Conservation (phyloP, 2,329 filamentous ascomycete species). For the Curvularia sp. region DNA sequence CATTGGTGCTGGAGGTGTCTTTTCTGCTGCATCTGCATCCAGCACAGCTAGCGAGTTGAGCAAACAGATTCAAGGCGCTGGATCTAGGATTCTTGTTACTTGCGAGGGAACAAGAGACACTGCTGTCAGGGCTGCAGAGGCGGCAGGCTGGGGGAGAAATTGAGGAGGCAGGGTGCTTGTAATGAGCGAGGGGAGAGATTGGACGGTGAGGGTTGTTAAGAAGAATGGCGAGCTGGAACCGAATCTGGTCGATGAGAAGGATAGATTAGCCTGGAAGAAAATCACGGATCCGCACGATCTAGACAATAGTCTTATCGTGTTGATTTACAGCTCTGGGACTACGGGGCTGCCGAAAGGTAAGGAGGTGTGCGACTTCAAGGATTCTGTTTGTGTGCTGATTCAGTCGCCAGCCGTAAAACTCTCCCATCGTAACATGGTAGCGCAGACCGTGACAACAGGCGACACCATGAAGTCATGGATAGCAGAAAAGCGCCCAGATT, state of each 20-base stretch:
- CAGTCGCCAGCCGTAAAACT: slow-evolving; percentile 44
- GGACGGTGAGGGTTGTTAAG: slow-evolving; percentile 42
- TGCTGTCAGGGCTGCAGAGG: slow-evolving; percentile 58
- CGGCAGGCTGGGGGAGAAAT: slow-evolving; percentile 50
- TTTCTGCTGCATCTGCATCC: slow-evolving; percentile 61
- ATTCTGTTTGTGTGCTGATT: background rate
- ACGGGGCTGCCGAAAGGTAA: slow-evolving; percentile 56
- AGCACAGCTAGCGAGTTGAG: slow-evolving; percentile 61
- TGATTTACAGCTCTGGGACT: slow-evolving; percentile 58
- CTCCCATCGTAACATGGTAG: slow-evolving; percentile 54
- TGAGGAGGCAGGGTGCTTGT: slow-evolving; percentile 58
- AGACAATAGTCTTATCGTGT: slow-evolving; percentile 53
- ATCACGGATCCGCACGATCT: slow-evolving; percentile 61
- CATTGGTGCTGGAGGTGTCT: slow-evolving; percentile 66
- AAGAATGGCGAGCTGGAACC: slow-evolving; percentile 32
- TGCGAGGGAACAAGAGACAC: slow-evolving; percentile 59
- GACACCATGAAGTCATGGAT: slow-evolving; percentile 43
- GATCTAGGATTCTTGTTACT: slow-evolving; percentile 54
- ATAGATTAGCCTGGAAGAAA: slow-evolving; percentile 59
- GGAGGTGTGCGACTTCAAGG: background rate
- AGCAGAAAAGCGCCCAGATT: slow-evolving; percentile 26
- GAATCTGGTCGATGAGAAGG: slow-evolving; percentile 48
- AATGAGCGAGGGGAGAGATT: slow-evolving; percentile 54
- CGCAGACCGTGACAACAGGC: slow-evolving; percentile 47
- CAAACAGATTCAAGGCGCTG: slow-evolving; percentile 55